Conservation (phyloP, 345 rosid species). For the Cochlearia excelsa region DNA sequence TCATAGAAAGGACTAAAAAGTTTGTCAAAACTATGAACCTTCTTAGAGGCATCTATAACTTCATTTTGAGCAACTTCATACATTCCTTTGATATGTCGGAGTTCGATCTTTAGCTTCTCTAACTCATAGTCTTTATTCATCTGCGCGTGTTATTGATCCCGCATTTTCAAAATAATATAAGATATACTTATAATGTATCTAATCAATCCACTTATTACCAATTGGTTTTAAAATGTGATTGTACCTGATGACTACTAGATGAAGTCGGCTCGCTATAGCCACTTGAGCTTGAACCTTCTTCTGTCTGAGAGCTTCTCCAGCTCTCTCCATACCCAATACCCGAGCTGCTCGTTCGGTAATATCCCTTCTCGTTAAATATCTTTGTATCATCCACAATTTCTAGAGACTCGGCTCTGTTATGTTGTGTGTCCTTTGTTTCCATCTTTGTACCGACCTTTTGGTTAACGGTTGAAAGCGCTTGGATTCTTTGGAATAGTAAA, state of each 20-base stretch:
- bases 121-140: constrained; percentile 59
- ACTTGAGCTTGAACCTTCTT: constrained; percentile 49
- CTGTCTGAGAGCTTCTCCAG: constrained; percentile 43
- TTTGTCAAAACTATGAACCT: constrained; percentile 42
- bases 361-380: constrained; percentile 34
- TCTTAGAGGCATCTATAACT: constrained; percentile 66
- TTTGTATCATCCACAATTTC: constrained; percentile 40
- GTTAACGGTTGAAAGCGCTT: constrained; percentile 63
- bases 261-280: constrained; percentile 43
- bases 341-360: constrained; percentile 36
- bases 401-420: constrained; percentile 46
- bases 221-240: background rate
- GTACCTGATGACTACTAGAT: constrained; percentile 56
- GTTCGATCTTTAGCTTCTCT: constrained; percentile 82
- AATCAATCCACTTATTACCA: background rate
- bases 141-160: constrained; percentile 36
- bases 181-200: too few species aligned
- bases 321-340: constrained; percentile 41
- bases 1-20: constrained; percentile 10
- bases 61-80: constrained; percentile 76
- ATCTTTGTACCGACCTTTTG: constrained; percentile 35
- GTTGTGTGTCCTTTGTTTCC: constrained; percentile 38
- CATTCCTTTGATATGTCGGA: constrained; percentile 73
- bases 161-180: background rate
- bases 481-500: constrained; percentile 52